A percentile compares a stretch with the other conserved stretches of the same genome.
Conservation (phyloP, 345 rosid species). For the Gossypium anomalum region DNA sequence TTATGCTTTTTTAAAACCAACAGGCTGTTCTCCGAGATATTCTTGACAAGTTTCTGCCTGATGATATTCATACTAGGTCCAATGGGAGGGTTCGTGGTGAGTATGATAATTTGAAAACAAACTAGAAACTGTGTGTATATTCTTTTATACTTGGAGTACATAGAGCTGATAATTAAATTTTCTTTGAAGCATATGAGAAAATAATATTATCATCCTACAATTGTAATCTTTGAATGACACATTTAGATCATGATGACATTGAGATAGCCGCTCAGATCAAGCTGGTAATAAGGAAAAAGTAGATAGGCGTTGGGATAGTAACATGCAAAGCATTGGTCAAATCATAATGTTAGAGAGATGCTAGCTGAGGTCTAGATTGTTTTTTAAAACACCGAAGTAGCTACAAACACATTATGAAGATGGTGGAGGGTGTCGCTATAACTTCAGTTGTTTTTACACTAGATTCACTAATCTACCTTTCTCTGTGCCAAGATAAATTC, state of each 20-base stretch:
- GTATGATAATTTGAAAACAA: slow-evolving; percentile 12
- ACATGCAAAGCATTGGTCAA: background rate
- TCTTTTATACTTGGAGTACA: background rate
- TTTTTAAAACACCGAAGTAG: background rate
- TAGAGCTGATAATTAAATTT: background rate
- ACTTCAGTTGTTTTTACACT: background rate
- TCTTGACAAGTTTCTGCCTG: slow-evolving; percentile 68
- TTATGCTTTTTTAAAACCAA: slow-evolving; percentile 10
- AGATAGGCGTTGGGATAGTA: background rate
- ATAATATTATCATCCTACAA: background rate
- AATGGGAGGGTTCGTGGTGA: slow-evolving; percentile 91
- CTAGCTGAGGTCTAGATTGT: background rate
- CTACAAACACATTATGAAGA: background rate
- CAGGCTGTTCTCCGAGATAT: slow-evolving; percentile 82
- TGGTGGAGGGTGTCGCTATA: background rate
- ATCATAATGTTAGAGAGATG: background rate
- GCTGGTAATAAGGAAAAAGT: background rate
- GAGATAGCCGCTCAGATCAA: background rate
- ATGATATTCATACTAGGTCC: slow-evolving; percentile 71
- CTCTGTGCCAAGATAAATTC: background rate
- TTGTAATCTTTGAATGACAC: background rate
- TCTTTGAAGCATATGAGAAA: background rate
- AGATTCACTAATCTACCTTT: background rate
- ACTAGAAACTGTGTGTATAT: background rate
- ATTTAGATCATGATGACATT: background rate